Percentiles rank a stretch among this genome's conserved stretches.
Conservation (phyloP, 495 filamentous ascomycete species). For the Staphylotrichum tortipilum region DNA sequence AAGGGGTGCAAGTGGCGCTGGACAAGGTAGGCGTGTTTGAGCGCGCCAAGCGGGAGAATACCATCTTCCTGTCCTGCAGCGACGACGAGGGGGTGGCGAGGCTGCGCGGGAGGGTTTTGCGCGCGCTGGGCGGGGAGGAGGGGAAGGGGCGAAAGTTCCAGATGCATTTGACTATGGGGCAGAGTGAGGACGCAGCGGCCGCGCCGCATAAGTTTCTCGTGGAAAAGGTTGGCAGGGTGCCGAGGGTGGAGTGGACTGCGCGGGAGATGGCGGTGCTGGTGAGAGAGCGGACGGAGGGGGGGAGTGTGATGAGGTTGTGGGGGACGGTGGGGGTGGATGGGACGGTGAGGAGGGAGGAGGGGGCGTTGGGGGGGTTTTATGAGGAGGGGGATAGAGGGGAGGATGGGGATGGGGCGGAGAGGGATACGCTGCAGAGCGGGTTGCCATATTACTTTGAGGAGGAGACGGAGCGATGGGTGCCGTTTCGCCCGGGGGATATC, state of each 20-base stretch:
- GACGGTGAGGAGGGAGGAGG: too few species aligned
- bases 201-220: slow-evolving; percentile 34
- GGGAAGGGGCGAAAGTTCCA: slow-evolving; percentile 8
- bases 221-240: slow-evolving; percentile 35
- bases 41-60: slow-evolving; percentile 31
- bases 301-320: slow-evolving; percentile 36
- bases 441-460: slow-evolving; percentile 19
- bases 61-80: slow-evolving; percentile 35
- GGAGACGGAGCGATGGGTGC: slow-evolving; percentile 21
- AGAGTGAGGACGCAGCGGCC: slow-evolving; percentile 33
- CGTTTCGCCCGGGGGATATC: background rate
- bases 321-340: slow-evolving; percentile 40
- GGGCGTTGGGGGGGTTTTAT: background rate
- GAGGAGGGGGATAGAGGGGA: background rate
- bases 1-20: slow-evolving; percentile 21
- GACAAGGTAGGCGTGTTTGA: slow-evolving; percentile 32
- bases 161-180: slow-evolving; percentile 48
- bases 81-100: background rate
- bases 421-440: slow-evolving; percentile 8
- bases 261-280: slow-evolving; percentile 38
- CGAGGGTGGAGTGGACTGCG: slow-evolving; percentile 34
- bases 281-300: slow-evolving; percentile 25
- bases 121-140: slow-evolving; percentile 14
- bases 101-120: slow-evolving; percentile 17
- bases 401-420: background rate